Base-by-base conservation (phyloP, 2,329 filamentous ascomycete genomes). In the Talaromyces sp. region DNA sequence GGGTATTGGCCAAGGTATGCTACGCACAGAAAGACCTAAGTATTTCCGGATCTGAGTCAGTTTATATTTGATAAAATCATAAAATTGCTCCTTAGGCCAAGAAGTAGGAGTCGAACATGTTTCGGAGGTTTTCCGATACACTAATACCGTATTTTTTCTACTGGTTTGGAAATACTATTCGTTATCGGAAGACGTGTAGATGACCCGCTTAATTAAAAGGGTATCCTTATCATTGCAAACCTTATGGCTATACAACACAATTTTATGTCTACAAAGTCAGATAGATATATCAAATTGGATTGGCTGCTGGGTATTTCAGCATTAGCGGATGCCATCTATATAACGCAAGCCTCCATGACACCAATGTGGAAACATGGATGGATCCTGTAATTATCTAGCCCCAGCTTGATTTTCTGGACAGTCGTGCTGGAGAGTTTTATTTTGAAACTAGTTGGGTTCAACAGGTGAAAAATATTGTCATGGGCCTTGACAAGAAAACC, bases 61-160 rank as follows among this genome's bases (percentile, higher is more conserved):
- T 54, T 33, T 33, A 54, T 31, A 33, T 13, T 22, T 16, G 14
- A 4, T 35, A 35, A 35, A 54, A 2, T 13, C 2, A 54, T 35
- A 27, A 3, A 16, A 31, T 31, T 14, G 56, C 16, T 13, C 2
- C 6, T 58, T 19, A 35, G 37, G 11, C 11, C 27, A 11, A 57
- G 22, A 58, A 58, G 39, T 43, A 58, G 35, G 7, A 1, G 22
- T 35, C 56, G 56, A 13, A 54, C 19, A 43, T 19, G 56, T 58
- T 58, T 58, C 56, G 56, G 56, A 58, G 43, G 56, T 58, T 58
- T n/a, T 43, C 56, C 56, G 56, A 43, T 6, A 58, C 56, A 27
- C 1, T 14, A 43, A 0, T n/a, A 22, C 56, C 14, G 8, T 56
- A 33, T 10, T 39, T 22, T 16, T 57, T 24, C n/a, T 16, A 19